Percentiles rank a stretch among this genome's conserved stretches.
These are phyloP conservation scores for Boletus sp. DNA, from an alignment of 768 basidiomycete genomes.

Conservation along the genomic window DNA sequence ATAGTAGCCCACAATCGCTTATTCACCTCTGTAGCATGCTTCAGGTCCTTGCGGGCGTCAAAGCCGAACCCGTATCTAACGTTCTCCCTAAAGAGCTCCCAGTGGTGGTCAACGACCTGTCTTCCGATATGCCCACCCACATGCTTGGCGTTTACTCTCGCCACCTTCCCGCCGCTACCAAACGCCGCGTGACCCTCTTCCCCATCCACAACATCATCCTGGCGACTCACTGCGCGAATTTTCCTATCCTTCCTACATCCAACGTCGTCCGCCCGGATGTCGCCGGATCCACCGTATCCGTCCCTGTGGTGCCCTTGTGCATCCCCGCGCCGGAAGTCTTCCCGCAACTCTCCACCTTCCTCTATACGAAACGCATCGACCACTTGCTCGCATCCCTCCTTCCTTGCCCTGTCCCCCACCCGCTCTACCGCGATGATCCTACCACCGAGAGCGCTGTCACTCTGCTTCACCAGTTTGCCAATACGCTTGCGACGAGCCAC, in stretches of 20 bases:
- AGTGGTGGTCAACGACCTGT: constrained; percentile 28
- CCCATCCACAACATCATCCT: constrained; percentile 39
- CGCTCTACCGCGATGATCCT: constrained; percentile 27
- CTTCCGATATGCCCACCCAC: constrained; percentile 32
- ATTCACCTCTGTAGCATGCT: constrained; percentile 27
- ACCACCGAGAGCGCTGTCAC: constrained; percentile 9
- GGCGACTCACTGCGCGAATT: constrained; percentile 30
- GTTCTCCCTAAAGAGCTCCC: constrained; percentile 31
- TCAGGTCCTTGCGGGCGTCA: constrained; percentile 29
- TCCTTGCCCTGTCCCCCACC: constrained; percentile 39
- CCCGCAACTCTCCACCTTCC: constrained; percentile 57
- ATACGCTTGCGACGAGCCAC: constrained; percentile 13
- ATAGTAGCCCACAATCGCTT: not conserved
- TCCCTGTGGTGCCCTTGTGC: constrained; percentile 69
- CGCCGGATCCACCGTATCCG: constrained; percentile 19
- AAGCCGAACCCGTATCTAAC: constrained; percentile 16
- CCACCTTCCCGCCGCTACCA: constrained; percentile 20
- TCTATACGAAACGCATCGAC: constrained; percentile 65
- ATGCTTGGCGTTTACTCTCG: constrained; percentile 33
- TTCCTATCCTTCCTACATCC: constrained; percentile 23
- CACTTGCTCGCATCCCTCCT: constrained; percentile 62
- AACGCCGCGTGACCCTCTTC: constrained; percentile 34
- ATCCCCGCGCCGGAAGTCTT: constrained; percentile 74
- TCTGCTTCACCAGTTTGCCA: constrained; percentile 16
- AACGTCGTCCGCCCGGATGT: constrained; percentile 8